phyloP scores from a whole-genome alignment of 768 basidiomycete genomes.

The Lactarius evosmus region DNA sequence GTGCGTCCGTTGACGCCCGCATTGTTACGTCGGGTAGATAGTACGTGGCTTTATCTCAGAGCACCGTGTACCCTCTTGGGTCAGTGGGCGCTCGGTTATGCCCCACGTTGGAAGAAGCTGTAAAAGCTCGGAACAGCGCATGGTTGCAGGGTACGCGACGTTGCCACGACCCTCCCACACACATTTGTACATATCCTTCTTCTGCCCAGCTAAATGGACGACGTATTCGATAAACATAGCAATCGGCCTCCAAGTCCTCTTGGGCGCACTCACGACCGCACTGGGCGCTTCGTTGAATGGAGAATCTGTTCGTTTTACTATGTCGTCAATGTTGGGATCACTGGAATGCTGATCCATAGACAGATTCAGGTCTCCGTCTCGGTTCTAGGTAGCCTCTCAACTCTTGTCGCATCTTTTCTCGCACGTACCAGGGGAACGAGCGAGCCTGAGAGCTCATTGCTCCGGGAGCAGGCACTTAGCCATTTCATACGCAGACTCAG shows the following conservation, averaged over 20 bases:
- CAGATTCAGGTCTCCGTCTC: constrained; percentile 38
- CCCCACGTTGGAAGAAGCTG: not conserved
- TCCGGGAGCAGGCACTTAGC: constrained; percentile 57
- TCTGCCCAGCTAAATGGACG: not conserved
- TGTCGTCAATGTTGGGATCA: not conserved
- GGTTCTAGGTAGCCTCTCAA: constrained; percentile 53
- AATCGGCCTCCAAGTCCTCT: constrained; percentile 29
- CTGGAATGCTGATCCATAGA: constrained; percentile 8
- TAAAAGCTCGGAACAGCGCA: not conserved
- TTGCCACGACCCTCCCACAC: not conserved
- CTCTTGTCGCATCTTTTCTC: constrained; percentile 65
- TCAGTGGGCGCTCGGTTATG: not conserved
- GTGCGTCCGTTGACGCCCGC: not conserved
- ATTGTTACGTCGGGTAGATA: not conserved
- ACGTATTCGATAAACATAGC: constrained; percentile 28
- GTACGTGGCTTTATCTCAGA: not conserved
- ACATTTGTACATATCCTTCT: not conserved
- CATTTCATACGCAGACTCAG: constrained; percentile 59
- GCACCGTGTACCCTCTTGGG: not conserved
- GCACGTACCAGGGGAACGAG: constrained; percentile 65
- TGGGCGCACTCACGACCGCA: constrained; percentile 31
- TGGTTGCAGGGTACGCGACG: not conserved
- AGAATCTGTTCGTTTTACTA: constrained; percentile 1
- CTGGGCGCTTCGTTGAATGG: constrained; percentile 24
- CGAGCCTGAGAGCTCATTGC: constrained; percentile 61